phyloP scores from a whole-genome alignment of 2,329 filamentous ascomycete genomes.

The Juglanconis sp. region DNA sequence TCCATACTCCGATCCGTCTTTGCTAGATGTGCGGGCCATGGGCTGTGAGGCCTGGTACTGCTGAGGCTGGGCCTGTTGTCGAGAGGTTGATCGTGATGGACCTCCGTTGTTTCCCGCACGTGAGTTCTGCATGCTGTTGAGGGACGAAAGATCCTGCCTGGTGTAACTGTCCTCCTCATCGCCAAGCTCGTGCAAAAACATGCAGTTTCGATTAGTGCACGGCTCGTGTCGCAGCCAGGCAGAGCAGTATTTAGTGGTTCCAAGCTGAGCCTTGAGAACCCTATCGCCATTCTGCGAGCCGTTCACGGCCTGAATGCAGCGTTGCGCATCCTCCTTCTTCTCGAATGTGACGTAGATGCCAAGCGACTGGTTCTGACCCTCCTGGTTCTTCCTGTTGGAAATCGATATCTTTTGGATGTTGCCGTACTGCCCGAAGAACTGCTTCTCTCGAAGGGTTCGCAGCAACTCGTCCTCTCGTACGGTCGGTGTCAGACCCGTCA shows the following conservation, averaged over 20 bases:
- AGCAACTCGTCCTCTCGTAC: slow-evolving; percentile 90
- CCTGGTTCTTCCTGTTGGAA: slow-evolving; percentile 82
- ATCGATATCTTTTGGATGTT: slow-evolving; percentile 99
- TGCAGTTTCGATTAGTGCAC: slow-evolving; percentile 94
- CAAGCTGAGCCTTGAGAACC: slow-evolving; percentile 71
- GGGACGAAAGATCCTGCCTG: slow-evolving; percentile 86
- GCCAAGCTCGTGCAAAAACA: slow-evolving; percentile 97
- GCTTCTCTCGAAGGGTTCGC: slow-evolving; percentile 81
- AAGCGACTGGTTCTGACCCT: slow-evolving; percentile 77
- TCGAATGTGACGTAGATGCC: slow-evolving; percentile 99
- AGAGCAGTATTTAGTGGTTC: slow-evolving; percentile 98
- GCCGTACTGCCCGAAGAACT: slow-evolving; percentile 98
- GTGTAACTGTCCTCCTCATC: slow-evolving; percentile 97
- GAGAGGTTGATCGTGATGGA: slow-evolving; percentile 50
- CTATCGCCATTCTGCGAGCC: slow-evolving; percentile 89
- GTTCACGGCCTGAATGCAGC: slow-evolving; percentile 88
- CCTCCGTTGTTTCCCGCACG: slow-evolving; percentile 38
- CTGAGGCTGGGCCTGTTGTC: slow-evolving; percentile 44
- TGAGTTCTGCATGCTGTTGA: slow-evolving; percentile 72
- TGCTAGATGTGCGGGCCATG: slow-evolving; percentile 77
- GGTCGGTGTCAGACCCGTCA: slow-evolving; percentile 88
- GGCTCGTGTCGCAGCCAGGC: slow-evolving; percentile 92
- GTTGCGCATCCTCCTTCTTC: slow-evolving; percentile 81
- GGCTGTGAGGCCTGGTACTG: slow-evolving; percentile 45
- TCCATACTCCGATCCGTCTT: slow-evolving; percentile 69